phyloP scores from a whole-genome alignment of 495 filamentous ascomycete species.

The Letharia lupina region DNA sequence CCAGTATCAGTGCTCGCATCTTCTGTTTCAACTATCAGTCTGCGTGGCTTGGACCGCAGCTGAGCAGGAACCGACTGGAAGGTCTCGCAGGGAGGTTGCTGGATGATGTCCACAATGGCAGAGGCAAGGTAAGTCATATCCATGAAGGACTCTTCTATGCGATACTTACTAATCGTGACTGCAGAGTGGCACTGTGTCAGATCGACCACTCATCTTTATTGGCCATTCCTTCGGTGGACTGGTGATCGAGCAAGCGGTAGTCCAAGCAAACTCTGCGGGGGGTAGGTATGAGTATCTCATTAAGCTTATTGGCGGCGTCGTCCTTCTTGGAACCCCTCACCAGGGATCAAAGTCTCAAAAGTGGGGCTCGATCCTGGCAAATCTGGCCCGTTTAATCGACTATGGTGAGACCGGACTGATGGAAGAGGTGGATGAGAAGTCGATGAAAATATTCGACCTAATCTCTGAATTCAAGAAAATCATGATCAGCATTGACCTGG shows the following conservation, averaged over 20 bases:
- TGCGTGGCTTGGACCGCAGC: slow-evolving; percentile 3
- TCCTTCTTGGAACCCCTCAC: slow-evolving; percentile 3
- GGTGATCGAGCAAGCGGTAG: slow-evolving; percentile 1
- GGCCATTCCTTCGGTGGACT: slow-evolving; percentile 4
- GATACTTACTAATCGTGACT: neutral
- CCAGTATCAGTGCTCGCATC: neutral
- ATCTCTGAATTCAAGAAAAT: neutral
- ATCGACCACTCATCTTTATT: neutral
- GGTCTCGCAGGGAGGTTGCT: neutral
- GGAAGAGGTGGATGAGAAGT: neutral
- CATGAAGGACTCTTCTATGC: neutral
- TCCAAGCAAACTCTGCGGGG: neutral
- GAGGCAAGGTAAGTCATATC: neutral
- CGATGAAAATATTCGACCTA: neutral
- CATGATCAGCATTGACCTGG: neutral
- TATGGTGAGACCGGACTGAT: neutral
- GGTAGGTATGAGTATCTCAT: neutral
- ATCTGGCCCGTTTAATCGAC: neutral
- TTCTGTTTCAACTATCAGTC: slow-evolving; percentile 3
- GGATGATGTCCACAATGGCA: neutral
- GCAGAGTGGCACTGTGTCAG: neutral
- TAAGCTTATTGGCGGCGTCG: neutral
- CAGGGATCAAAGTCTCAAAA: neutral
- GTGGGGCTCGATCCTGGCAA: slow-evolving; percentile 1
- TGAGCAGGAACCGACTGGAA: neutral